Percentiles rank a stretch among this genome's conserved stretches.
These are phyloP conservation scores for Neopestalotiopsis clavispora DNA, from an alignment of 2,329 filamentous ascomycete species.

Conservation along the genomic window DNA sequence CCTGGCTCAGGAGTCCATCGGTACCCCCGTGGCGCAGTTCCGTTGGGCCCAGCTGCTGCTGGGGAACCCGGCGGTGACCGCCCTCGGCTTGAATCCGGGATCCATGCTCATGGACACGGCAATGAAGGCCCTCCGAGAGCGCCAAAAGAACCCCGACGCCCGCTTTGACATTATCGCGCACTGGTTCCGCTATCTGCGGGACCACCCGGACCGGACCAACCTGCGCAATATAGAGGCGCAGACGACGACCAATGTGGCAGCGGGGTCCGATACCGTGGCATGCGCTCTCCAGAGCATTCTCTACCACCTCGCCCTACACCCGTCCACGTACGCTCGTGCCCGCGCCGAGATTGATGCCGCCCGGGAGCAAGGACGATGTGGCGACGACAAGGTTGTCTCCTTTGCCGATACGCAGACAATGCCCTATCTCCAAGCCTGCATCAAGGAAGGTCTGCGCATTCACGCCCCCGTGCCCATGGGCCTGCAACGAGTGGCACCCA, in stretches of 20 bases:
- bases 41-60: conserved; percentile 18
- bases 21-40: not conserved
- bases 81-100: conserved; percentile 23
- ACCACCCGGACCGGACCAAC: conserved; percentile 15
- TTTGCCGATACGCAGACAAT: conserved; percentile 24
- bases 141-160: not conserved
- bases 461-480: conserved; percentile 24
- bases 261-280: conserved; percentile 12
- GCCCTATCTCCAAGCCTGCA: conserved; percentile 30
- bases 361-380: conserved; percentile 11
- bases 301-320: conserved; percentile 12
- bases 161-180: conserved; percentile 14
- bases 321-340: conserved; percentile 11
- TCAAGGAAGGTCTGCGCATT: conserved; percentile 30
- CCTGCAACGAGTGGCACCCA: conserved; percentile 5
- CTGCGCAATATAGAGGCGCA: conserved; percentile 12
- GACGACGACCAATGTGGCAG: conserved; percentile 3
- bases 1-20: conserved; percentile 7
- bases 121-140: conserved; percentile 17
- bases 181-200: conserved; percentile 4
- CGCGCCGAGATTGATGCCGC: conserved; percentile 20
- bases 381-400: conserved; percentile 17
- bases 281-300: conserved; percentile 17
- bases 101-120: conserved; percentile 20
- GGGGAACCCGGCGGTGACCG: conserved; percentile 24